phyloP scores from a whole-genome alignment of 441 rosid genomes.

The Metrosideros polymorpha region DNA sequence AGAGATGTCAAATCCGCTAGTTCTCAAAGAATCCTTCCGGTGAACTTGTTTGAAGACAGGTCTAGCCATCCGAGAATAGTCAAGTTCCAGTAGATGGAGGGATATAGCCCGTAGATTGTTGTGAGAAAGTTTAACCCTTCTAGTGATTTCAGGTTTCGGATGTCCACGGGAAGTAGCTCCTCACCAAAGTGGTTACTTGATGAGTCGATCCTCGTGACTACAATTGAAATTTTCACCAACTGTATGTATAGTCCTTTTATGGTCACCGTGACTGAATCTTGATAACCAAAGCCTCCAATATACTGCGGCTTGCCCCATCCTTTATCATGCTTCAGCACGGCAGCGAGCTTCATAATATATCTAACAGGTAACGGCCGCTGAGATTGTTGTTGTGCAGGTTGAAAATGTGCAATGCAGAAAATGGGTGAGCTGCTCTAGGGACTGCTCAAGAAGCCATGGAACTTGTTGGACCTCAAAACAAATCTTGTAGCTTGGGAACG shows the following conservation, averaged over 20 bases:
- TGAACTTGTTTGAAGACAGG: background rate
- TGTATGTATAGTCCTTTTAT: background rate
- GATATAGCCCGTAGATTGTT: background rate
- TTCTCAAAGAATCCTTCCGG: background rate
- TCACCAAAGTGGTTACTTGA: background rate
- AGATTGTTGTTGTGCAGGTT: too few species aligned
- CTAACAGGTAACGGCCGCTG: too few species aligned
- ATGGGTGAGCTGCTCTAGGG: too few species aligned
- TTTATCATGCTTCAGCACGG: too few species aligned
- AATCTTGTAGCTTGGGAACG: too few species aligned
- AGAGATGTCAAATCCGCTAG: background rate
- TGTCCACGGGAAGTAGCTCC: background rate
- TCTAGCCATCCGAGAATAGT: background rate
- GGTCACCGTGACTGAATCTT: background rate
- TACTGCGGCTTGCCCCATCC: rapidly evolving
- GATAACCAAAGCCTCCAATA: background rate
- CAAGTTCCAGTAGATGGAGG: rapidly evolving
- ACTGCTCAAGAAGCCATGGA: too few species aligned
- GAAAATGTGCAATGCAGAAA: too few species aligned
- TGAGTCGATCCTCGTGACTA: background rate
- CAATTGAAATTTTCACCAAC: background rate
- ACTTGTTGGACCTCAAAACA: too few species aligned
- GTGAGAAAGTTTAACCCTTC: background rate
- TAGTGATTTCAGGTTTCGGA: background rate
- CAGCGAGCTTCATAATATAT: too few species aligned